Evolutionary conservation across 306 rosid species (phyloP).

Genomic region (Quercus variabilis): DNA sequence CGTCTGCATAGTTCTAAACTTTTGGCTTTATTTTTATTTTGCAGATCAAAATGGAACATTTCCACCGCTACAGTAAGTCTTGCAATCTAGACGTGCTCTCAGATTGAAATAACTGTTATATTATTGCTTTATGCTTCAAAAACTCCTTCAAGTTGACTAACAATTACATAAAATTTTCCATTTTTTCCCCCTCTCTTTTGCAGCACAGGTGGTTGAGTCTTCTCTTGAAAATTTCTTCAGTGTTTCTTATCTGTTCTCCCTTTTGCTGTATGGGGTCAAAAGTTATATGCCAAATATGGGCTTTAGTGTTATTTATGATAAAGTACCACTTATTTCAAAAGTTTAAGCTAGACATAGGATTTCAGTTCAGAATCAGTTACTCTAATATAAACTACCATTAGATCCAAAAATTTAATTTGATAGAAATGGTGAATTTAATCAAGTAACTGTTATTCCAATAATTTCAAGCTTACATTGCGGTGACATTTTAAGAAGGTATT

Average conservation of each 20-base stretch:
- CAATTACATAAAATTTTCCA: conserved; percentile 10
- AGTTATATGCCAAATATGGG: conserved; percentile 4
- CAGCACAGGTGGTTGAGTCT: conserved; percentile 65
- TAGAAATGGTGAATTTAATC: too few relatives aligned
- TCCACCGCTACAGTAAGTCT: too few relatives aligned
- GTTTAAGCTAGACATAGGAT: too few relatives aligned
- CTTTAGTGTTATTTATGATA: conserved; percentile 6
- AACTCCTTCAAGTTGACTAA: conserved; percentile 16
- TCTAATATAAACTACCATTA: too few relatives aligned
- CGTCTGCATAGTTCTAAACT: not conserved
- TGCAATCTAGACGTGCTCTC: not conserved
- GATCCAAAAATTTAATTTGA: too few relatives aligned
- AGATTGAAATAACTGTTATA: conserved; percentile 7
- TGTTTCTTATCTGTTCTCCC: conserved; percentile 9
- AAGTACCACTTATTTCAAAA: too few relatives aligned
- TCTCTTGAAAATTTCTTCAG: conserved; percentile 11
- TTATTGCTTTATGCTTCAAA: not conserved
- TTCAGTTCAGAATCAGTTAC: too few relatives aligned
- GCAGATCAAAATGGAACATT: too few relatives aligned
- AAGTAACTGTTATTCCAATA: too few relatives aligned
- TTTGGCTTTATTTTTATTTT: not conserved
- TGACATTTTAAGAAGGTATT: conserved; percentile 46
- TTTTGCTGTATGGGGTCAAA: not conserved
- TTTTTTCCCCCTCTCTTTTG: conserved; percentile 25
- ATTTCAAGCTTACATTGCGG: conserved; percentile 27